phyloP scores from a whole-genome alignment of 1,284 basidiomycete genomes.

The Naganishia sp. region DNA sequence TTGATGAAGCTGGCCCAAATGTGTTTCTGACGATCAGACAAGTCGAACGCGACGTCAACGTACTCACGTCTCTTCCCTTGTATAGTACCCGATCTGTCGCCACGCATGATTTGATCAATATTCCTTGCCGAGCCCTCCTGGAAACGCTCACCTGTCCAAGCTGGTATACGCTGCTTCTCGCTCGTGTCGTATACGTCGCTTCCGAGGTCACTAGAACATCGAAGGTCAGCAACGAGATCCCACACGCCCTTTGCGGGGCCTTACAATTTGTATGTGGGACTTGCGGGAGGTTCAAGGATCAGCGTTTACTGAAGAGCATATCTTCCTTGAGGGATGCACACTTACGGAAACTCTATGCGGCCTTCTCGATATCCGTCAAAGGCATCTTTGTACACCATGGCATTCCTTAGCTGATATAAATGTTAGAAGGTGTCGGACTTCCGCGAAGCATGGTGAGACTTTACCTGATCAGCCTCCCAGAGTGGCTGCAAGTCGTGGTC shows the following conservation, averaged over 20 bases:
- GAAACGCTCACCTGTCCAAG: constrained; percentile 79
- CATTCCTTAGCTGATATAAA: constrained; percentile 63
- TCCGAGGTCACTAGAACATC: constrained; percentile 52
- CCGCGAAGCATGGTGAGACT: constrained; percentile 30
- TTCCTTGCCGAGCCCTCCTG: neutral
- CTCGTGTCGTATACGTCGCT: constrained; percentile 88
- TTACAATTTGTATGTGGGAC: constrained; percentile 56
- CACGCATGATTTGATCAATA: constrained; percentile 2
- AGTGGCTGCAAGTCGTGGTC: constrained; percentile 71
- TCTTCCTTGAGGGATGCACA: neutral
- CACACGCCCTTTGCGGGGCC: constrained; percentile 2
- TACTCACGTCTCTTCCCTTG: constrained; percentile 68
- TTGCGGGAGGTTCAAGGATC: constrained; percentile 7
- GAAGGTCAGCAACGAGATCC: constrained; percentile 27
- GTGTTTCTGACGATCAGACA: constrained; percentile 31
- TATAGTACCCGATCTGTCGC: constrained; percentile 82
- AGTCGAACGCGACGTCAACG: constrained; percentile 39
- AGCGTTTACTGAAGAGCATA: neutral
- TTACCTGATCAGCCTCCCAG: constrained; percentile 79
- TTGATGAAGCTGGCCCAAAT: constrained; percentile 43
- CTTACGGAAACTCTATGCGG: constrained; percentile 68
- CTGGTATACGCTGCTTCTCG: constrained; percentile 93
- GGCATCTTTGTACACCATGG: constrained; percentile 68
- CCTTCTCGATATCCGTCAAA: constrained; percentile 88
- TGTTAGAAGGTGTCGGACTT: constrained; percentile 1